These are phyloP conservation scores for Paramecium primaurelia DNA, from an alignment of 73 alveolate genomes.

Conservation along the genomic window DNA sequence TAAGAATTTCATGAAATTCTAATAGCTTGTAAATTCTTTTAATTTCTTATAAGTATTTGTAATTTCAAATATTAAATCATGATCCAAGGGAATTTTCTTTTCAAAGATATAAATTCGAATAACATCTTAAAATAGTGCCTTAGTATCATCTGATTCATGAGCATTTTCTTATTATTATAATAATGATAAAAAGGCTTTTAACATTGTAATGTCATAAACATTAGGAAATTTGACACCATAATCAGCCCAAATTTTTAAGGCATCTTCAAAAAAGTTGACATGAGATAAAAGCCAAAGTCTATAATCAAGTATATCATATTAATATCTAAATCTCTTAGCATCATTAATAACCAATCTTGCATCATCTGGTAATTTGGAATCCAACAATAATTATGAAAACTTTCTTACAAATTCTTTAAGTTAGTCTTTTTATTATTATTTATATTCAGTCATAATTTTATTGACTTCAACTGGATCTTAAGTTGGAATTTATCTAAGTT, in stretches of 20 bases:
- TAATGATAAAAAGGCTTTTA: not conserved
- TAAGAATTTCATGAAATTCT: not conserved
- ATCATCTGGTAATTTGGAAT: not conserved
- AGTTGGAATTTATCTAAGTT: not conserved
- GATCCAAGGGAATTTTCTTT: not conserved
- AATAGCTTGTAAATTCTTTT: conserved; percentile 13
- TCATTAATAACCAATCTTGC: conserved; percentile 35
- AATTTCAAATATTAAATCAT: not conserved
- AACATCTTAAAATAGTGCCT: not conserved
- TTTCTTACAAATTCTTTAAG: not conserved
- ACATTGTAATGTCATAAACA: not conserved
- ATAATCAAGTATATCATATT: not conserved
- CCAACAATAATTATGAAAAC: not conserved
- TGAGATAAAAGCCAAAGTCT: not conserved
- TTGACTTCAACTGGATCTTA: not conserved
- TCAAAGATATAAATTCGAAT: not conserved
- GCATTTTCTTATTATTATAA: not conserved
- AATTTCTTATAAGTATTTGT: conserved; percentile 2
- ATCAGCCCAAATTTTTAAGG: not conserved
- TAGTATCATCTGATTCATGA: conserved; percentile 1
- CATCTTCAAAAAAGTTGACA: conserved; percentile 15
- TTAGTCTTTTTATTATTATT: not conserved
- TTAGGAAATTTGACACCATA: not conserved
- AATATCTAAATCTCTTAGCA: conserved; percentile 25
- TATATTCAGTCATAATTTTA: not conserved